Evolutionary conservation across 768 basidiomycete genomes (phyloP).

Genomic region (Suillus cothurnatus): DNA sequence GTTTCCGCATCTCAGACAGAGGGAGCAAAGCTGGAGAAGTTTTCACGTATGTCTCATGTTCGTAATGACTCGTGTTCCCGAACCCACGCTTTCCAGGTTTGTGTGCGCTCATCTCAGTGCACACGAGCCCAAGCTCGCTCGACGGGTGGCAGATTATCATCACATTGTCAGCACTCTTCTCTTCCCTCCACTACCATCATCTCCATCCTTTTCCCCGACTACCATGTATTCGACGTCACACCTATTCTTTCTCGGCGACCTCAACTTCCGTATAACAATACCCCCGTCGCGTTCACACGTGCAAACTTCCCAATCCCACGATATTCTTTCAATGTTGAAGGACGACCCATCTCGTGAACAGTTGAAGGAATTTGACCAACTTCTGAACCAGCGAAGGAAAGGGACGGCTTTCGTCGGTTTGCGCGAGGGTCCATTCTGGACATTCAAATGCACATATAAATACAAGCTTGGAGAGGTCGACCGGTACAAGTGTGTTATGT

Average conservation of each 20-base stretch:
- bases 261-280: constrained; percentile 85
- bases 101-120: constrained; percentile 92
- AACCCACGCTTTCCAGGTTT: constrained; percentile 55
- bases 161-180: constrained; percentile 81
- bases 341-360: constrained; percentile 56
- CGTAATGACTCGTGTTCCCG: background rate
- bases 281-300: constrained; percentile 56
- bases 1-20: constrained; percentile 68
- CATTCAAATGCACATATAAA: constrained; percentile 92
- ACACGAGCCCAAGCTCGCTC: constrained; percentile 62
- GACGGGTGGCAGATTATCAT: constrained; percentile 76
- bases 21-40: constrained; percentile 67
- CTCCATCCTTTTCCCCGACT: constrained; percentile 42
- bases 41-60: constrained; percentile 66
- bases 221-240: constrained; percentile 87
- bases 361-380: constrained; percentile 74
- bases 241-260: constrained; percentile 90
- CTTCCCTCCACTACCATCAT: constrained; percentile 58
- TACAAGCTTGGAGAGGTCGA: constrained; percentile 81
- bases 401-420: constrained; percentile 72
- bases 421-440: constrained; percentile 85
- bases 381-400: constrained; percentile 61
- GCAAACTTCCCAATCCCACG: constrained; percentile 32
- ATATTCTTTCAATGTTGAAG: constrained; percentile 44
- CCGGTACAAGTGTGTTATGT: constrained; percentile 64